Evolutionary conservation across 495 filamentous ascomycete genomes (phyloP).

Genomic region (Beverwykella pulmonaria): DNA sequence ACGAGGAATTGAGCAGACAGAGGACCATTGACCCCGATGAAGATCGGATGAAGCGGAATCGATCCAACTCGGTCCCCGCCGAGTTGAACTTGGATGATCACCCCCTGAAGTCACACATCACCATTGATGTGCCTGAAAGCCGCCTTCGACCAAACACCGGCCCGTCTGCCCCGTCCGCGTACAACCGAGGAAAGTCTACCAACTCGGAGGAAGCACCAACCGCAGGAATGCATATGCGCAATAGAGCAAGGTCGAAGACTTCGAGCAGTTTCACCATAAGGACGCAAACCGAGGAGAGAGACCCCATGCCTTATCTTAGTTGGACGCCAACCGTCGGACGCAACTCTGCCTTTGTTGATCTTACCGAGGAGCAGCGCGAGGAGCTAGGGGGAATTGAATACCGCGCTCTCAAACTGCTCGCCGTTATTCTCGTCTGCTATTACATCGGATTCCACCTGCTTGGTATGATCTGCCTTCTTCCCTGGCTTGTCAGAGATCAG

Average conservation of each 20-base stretch:
- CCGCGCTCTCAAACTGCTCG: conserved; percentile 81
- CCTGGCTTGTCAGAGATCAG: conserved; percentile 72
- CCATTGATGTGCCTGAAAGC: conserved; percentile 52
- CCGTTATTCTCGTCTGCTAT: conserved; percentile 73
- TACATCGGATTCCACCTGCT: conserved; percentile 74
- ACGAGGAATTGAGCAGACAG: conserved; percentile 22
- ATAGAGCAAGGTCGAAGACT: conserved; percentile 41
- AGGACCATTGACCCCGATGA: conserved; percentile 12
- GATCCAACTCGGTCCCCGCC: conserved; percentile 21
- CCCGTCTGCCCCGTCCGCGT: conserved; percentile 10
- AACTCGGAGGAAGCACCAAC: conserved; percentile 19
- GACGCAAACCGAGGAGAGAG: conserved; percentile 49
- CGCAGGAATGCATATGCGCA: conserved; percentile 23
- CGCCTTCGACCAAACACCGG: conserved; percentile 32
- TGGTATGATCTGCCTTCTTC: conserved; percentile 69
- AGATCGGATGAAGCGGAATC: background rate
- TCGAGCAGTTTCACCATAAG: conserved; percentile 46
- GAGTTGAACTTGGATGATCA: conserved; percentile 44
- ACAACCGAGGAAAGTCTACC: conserved; percentile 1
- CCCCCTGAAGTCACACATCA: conserved; percentile 50
- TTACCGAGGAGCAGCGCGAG: conserved; percentile 87
- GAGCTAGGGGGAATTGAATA: conserved; percentile 96
- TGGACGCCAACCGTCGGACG: conserved; percentile 90
- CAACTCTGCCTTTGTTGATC: conserved; percentile 86
- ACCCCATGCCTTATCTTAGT: conserved; percentile 82